Evolutionary conservation across 2,329 filamentous ascomycete species (phyloP).

Genomic region (Aureobasidium melanogenum): DNA sequence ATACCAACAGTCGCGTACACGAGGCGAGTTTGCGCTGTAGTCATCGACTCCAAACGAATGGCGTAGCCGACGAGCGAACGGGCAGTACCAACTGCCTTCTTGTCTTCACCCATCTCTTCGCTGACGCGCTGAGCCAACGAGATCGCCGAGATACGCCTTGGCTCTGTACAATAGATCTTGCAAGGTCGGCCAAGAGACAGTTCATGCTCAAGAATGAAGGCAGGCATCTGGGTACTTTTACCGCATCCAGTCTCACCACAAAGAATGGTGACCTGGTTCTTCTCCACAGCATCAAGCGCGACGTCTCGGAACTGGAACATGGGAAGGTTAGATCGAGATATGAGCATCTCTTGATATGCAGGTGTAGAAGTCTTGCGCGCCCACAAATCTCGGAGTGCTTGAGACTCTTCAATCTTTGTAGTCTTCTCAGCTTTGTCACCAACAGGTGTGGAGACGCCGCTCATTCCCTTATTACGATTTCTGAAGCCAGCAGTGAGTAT

Average conservation of each 20-base stretch:
- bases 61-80: conserved; percentile 89
- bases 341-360: conserved; percentile 69
- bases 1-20: conserved; percentile 86
- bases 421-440: conserved; percentile 13
- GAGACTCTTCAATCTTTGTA: not conserved
- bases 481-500: conserved; percentile 70
- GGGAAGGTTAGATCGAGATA: conserved; percentile 68
- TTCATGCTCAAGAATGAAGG: conserved; percentile 85
- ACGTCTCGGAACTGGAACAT: conserved; percentile 79
- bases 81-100: conserved; percentile 69
- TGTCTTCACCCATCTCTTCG: conserved; percentile 83
- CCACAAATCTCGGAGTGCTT: conserved; percentile 42
- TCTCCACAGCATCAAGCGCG: conserved; percentile 67
- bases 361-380: conserved; percentile 39
- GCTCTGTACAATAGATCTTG: conserved; percentile 93
- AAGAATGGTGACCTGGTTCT: conserved; percentile 80
- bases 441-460: conserved; percentile 25
- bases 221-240: conserved; percentile 95
- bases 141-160: conserved; percentile 89
- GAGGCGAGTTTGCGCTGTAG: conserved; percentile 69
- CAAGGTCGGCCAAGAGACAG: conserved; percentile 70
- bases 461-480: conserved; percentile 27
- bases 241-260: conserved; percentile 96
- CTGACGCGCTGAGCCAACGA: conserved; percentile 88
- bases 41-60: conserved; percentile 85